These are phyloP conservation scores for Microbotryum violaceum DNA, from an alignment of 1,284 basidiomycete genomes.

Conservation along the genomic window DNA sequence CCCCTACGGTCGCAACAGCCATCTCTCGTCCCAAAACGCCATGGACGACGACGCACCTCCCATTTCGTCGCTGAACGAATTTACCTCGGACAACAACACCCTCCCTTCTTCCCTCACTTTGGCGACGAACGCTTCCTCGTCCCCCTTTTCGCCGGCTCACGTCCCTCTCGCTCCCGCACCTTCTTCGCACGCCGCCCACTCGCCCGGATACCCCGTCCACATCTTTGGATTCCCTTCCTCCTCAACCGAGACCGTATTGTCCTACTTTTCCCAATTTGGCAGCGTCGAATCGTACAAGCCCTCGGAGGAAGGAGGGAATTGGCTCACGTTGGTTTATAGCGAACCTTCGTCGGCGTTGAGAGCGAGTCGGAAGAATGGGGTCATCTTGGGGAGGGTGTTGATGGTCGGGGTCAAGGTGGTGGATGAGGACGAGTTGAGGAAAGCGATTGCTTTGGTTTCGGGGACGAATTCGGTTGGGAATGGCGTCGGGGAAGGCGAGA, in stretches of 20 bases:
- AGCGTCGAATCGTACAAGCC: constrained; percentile 26
- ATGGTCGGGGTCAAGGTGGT: constrained; percentile 64
- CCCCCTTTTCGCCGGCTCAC: background rate
- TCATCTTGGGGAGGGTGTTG: constrained; percentile 60
- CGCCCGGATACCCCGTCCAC: constrained; percentile 29
- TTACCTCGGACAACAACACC: background rate
- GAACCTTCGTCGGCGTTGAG: constrained; percentile 62
- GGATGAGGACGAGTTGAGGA: constrained; percentile 48
- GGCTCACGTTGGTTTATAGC: constrained; percentile 46
- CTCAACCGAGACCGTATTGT: constrained; percentile 27
- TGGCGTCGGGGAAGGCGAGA: background rate
- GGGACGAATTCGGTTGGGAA: background rate
- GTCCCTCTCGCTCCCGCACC: constrained; percentile 1
- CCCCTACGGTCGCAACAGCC: constrained; percentile 28
- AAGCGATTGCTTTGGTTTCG: background rate
- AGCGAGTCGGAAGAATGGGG: constrained; percentile 68
- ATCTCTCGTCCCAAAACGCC: constrained; percentile 18
- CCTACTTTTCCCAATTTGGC: constrained; percentile 33
- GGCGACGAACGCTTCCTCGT: constrained; percentile 9
- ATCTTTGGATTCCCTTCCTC: constrained; percentile 37
- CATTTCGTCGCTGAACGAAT: constrained; percentile 31
- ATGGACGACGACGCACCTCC: constrained; percentile 37
- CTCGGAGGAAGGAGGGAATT: constrained; percentile 35
- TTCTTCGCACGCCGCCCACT: background rate
- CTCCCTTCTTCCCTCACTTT: constrained; percentile 1